These are phyloP conservation scores for Endothia cerciana DNA, from an alignment of 2,329 filamentous ascomycete species.

Conservation along the genomic window DNA sequence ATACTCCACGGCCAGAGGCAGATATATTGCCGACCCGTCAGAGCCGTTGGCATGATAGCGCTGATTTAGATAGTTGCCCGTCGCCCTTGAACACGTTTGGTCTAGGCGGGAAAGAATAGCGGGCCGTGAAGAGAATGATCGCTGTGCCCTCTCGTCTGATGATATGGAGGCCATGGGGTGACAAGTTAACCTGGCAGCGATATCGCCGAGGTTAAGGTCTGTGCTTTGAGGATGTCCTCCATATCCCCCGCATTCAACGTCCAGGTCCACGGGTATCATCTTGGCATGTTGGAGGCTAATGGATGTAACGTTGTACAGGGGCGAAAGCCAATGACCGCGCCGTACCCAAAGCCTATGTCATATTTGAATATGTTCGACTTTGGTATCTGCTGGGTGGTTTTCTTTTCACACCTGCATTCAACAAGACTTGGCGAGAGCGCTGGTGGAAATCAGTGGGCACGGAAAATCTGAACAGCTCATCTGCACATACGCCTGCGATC, in stretches of 20 bases:
- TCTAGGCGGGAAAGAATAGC: neutral
- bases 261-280: neutral
- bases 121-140: neutral
- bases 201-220: neutral
- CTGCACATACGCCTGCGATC: too few relatives aligned
- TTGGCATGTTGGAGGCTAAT: neutral
- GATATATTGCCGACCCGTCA: neutral
- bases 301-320: conserved; percentile 11
- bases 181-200: neutral
- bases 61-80: neutral
- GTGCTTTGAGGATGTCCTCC: neutral
- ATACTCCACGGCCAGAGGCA: neutral
- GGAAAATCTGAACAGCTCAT: too few relatives aligned
- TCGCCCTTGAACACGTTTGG: neutral
- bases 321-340: neutral
- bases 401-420: too few relatives aligned
- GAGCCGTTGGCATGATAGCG: conserved; percentile 3
- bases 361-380: neutral
- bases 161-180: too few relatives aligned
- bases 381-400: neutral
- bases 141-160: neutral
- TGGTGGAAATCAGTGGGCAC: too few relatives aligned
- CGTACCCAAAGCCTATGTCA: neutral
- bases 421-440: too few relatives aligned
- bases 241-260: neutral